Evolutionary conservation across 176 grass and related monocot species (phyloP).

Genomic region (Ensete glaucum): DNA sequence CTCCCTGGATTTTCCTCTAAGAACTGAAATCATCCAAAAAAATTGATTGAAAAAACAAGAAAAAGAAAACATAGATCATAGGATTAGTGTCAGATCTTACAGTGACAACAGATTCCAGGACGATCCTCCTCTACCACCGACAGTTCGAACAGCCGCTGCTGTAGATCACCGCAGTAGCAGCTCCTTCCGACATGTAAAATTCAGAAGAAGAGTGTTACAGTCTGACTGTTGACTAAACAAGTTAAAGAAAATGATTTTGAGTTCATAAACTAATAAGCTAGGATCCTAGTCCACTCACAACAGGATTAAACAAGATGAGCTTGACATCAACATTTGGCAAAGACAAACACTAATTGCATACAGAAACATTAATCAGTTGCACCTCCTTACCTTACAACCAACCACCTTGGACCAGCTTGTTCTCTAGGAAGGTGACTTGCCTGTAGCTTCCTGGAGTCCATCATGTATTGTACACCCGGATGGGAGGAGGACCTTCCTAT

Average conservation of each 20-base stretch:
- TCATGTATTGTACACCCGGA: background rate
- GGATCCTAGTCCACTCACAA: background rate
- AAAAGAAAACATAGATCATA: too few species aligned
- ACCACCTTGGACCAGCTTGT: background rate
- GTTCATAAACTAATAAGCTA: background rate
- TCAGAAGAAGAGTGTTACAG: background rate
- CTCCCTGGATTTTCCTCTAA: background rate
- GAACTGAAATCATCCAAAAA: too few species aligned
- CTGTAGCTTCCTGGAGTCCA: background rate
- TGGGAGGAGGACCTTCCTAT: background rate
- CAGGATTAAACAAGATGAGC: background rate
- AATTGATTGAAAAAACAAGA: too few species aligned
- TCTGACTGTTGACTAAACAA: background rate
- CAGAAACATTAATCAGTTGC: constrained; percentile 1
- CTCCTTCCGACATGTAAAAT: background rate
- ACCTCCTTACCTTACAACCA: background rate
- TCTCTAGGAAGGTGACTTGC: background rate
- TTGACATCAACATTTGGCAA: background rate
- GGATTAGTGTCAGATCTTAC: too few species aligned
- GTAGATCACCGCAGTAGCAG: too few species aligned
- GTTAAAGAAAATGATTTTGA: background rate
- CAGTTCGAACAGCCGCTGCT: too few species aligned
- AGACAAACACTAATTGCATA: background rate
- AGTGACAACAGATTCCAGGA: too few species aligned
- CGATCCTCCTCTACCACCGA: too few species aligned